phyloP scores from a whole-genome alignment of 169 alveolate species.

The Plasmodium chabaudi region DNA sequence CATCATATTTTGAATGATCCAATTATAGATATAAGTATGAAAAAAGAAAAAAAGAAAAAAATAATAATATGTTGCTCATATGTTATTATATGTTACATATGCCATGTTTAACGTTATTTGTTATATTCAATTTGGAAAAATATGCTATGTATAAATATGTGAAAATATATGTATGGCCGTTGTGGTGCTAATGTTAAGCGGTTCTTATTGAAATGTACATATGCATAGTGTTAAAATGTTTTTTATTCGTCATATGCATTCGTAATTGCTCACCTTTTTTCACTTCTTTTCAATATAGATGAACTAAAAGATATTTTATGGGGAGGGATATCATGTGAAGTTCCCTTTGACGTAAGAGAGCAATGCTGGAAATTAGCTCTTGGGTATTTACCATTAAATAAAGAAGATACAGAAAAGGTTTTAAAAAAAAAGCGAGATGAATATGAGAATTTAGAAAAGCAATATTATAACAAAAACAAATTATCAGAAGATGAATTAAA shows the following conservation, averaged over 20 bases:
- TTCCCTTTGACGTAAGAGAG: constrained; percentile 86
- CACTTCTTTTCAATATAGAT: constrained; percentile 40
- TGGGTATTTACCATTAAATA: constrained; percentile 89
- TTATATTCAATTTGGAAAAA: too few species aligned
- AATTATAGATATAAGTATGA: constrained; percentile 69
- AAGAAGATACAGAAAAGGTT: constrained; percentile 78
- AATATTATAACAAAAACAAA: constrained; percentile 28
- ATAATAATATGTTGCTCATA: too few species aligned
- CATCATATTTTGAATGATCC: constrained; percentile 46
- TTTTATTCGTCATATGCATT: too few species aligned
- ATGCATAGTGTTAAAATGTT: too few species aligned
- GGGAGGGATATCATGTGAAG: constrained; percentile 88
- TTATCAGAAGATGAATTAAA: constrained; percentile 58
- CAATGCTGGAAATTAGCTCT: constrained; percentile 89
- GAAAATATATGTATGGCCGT: too few species aligned
- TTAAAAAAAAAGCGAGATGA: constrained; percentile 84
- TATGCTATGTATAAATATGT: too few species aligned
- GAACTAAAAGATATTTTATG: constrained; percentile 81
- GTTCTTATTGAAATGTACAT: too few species aligned
- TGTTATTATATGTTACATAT: too few species aligned
- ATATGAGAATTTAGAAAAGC: constrained; percentile 81
- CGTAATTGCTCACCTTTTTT: not conserved
- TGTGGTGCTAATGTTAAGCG: too few species aligned
- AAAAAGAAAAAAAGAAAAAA: constrained; percentile 12
- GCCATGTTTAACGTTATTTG: too few species aligned